Base-by-base conservation (phyloP, 805 yeast species). In the Citeromyces matritensis region DNA sequence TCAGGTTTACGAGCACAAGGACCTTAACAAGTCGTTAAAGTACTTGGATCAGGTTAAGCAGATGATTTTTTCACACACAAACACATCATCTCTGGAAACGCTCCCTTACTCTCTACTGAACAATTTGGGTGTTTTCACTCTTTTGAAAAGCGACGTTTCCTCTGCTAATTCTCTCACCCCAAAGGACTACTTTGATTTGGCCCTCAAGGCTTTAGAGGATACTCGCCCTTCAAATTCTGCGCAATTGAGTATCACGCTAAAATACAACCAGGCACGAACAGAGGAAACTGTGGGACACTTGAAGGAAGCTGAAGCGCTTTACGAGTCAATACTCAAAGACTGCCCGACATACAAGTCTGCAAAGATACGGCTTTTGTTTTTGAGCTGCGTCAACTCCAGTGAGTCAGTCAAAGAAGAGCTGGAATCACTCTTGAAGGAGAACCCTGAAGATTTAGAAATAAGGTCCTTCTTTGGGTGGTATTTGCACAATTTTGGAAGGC, bases 381-480 rank as follows among this genome's bases (percentile, higher is more conserved):
- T 81, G 38, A 67, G 73, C 30, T 63, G 72, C 31, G 51, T 73
- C 23, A 59, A 68, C 2, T 55, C 62, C 11, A 62, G 66, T 32
- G 59, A 60, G 15, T 62, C 63, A 15, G 58, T 76, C 6, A 69
- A 64, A 30, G 48, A 61, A 4, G 76, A 73, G 37, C 58, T 83
- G 36, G 62, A 67, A 27, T 45, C 57, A 3, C 55, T 91, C 4
- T 52, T 88, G 31, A 52, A 56, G 3, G 52, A 60, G 9, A 61
- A 70, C 37, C 64, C 72, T 1, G 68, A 72, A 7, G 70, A 83
- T 45, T 55, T 84, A 37, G 95, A 86, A 48, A 74, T 83, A 2
- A 73, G 98, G 38, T 79, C 97, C 0, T 80, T 91, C 42, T 83
- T 80, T 49, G 91, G 94, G 23, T 91, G 97, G 96, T 83, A 71